Evolutionary conservation across 192 early-diverging fungal species (phyloP), one percentile per base, ranked within the genome.

Genomic region (Jimgerdemannia lactiflua): DNA sequence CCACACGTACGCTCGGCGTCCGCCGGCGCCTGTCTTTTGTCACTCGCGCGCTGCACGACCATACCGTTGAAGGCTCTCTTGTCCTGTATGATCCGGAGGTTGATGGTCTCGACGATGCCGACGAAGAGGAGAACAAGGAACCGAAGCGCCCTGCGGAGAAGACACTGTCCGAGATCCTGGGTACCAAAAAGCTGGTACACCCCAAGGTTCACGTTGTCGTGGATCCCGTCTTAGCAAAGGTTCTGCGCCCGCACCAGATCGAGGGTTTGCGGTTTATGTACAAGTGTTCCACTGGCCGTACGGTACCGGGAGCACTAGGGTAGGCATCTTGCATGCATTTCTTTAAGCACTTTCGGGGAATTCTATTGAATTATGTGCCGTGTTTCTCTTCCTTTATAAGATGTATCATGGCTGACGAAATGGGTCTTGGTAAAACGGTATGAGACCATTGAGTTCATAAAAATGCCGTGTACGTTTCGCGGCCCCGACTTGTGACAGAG

Each of bases 371-470:
- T 0, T 29, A 29, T 29, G 29, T 29, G 29, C 29, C 29, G 29
- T 29, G 29, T 29, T 29, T 29, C 29, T 29, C 29, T 29, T 29
- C 29, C 29, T 29, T 29, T 29, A 29, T 29, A 9, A 84, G 87
- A 6, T 97, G 95, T 74, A 99, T 99, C 70, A 98, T 99, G 96
- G 98, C 98, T 2, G 98, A 99, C 83, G 98, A 99, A 77, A 98
- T 98, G 94, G 94, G 94, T 29, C 79, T 95, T 29, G 94, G 94
- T 41, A 95, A 95, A 79, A 95, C 94, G 3, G 89, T 90, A 88
- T 71, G 84, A 43, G 29, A 29, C 29, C 29, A 29, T 43, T 71
- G 41, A 14, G 69, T 42, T 20, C 54, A 65, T 17, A 44, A 2
- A 42, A 39, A 42, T 44, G 29, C 29, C 29, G 29, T 29, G 29